Conservation (phyloP, 805 yeast species). For the Zygoascus biomembranicola region DNA sequence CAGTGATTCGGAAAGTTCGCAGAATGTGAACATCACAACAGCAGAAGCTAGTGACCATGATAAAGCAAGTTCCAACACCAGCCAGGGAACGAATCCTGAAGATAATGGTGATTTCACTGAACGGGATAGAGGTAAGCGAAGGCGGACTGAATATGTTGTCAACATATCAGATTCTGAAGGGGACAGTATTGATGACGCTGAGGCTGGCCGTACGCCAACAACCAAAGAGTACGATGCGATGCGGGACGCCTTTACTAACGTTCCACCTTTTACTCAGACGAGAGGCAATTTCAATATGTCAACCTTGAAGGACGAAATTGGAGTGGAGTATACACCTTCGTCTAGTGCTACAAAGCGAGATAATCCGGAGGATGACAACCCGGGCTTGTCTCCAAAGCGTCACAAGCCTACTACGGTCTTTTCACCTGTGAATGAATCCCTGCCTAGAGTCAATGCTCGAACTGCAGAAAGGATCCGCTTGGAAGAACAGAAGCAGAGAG, state of each 20-base stretch:
- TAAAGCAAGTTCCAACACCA: too few relatives aligned
- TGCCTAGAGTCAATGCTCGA: background rate
- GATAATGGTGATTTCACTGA: background rate
- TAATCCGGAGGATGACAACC: background rate
- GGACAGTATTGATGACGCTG: background rate
- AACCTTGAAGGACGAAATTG: constrained; percentile 2
- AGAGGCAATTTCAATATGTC: constrained; percentile 24
- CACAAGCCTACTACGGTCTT: background rate
- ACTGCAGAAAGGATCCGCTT: background rate
- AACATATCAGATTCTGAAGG: background rate
- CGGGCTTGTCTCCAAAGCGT: background rate
- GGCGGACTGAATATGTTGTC: background rate
- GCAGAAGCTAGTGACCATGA: background rate
- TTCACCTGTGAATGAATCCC: background rate
- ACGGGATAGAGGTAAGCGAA: background rate
- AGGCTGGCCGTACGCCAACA: background rate
- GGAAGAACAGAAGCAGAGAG: background rate
- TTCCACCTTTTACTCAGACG: constrained; percentile 25
- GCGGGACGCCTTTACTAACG: constrained; percentile 9
- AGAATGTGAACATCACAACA: background rate
- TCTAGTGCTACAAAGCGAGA: background rate
- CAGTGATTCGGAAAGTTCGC: background rate
- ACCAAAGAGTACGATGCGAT: constrained; percentile 1
- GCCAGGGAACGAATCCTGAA: too few relatives aligned
- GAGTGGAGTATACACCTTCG: background rate